Conservation (phyloP, 2,329 filamentous ascomycete species). For the Aspergillus sp. region DNA sequence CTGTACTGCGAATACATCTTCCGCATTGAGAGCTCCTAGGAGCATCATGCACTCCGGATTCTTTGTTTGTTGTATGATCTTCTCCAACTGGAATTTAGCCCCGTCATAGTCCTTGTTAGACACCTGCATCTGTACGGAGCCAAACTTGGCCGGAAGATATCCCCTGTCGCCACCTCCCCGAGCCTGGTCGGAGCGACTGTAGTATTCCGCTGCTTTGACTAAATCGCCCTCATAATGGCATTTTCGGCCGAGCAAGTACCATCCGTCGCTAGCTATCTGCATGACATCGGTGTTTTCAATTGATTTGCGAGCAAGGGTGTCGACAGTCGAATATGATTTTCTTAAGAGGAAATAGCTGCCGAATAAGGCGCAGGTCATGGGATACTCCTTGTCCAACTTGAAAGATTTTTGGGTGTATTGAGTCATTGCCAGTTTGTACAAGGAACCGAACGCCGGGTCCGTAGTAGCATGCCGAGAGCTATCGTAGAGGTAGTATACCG, state of each 20-base stretch:
- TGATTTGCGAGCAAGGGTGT: slow-evolving; percentile 83
- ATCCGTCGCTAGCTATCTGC: slow-evolving; percentile 93
- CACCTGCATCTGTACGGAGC: slow-evolving; percentile 84
- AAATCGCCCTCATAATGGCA: slow-evolving; percentile 80
- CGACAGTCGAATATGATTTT: slow-evolving; percentile 77
- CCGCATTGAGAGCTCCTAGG: slow-evolving; percentile 86
- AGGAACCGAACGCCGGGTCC: slow-evolving; percentile 76
- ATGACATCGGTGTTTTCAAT: slow-evolving; percentile 97
- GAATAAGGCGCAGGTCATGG: slow-evolving; percentile 87
- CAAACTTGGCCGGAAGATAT: slow-evolving; percentile 92
- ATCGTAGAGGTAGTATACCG: slow-evolving; percentile 83
- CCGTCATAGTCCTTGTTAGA: slow-evolving; percentile 81
- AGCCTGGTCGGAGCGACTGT: slow-evolving; percentile 85
- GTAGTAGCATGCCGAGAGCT: slow-evolving; percentile 80
- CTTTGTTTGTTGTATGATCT: slow-evolving; percentile 84
- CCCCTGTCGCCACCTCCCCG: slow-evolving; percentile 88
- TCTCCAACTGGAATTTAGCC: slow-evolving; percentile 90
- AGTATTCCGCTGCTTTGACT: slow-evolving; percentile 77
- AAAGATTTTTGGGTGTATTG: slow-evolving; percentile 92
- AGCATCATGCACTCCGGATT: slow-evolving; percentile 87
- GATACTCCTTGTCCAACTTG: slow-evolving; percentile 87
- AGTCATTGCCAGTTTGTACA: slow-evolving; percentile 93
- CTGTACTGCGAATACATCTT: slow-evolving; percentile 85
- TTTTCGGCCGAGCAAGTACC: slow-evolving; percentile 91
- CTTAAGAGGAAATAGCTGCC: slow-evolving; percentile 84